Conservation (phyloP, 2,329 filamentous ascomycete species). For the Fusarium setosum region DNA sequence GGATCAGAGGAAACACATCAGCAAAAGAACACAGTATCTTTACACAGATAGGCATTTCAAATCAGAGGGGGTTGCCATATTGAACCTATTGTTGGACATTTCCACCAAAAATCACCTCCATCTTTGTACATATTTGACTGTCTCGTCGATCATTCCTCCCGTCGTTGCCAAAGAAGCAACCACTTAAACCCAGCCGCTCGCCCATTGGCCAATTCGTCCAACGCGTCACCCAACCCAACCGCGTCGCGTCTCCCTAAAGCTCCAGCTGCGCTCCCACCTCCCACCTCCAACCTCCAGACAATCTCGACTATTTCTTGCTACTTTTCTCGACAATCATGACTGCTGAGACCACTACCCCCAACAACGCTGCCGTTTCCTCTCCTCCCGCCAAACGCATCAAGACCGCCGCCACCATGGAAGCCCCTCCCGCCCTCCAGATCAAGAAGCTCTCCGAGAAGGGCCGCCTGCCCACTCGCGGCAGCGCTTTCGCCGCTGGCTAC, state of each 20-base stretch:
- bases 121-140: no score
- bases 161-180: conserved; percentile 28
- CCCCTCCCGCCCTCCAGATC: conserved; percentile 76
- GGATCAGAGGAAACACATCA: no score
- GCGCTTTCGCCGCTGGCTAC: conserved; percentile 90
- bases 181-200: conserved; percentile 26
- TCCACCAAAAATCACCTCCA: no score
- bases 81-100: no score
- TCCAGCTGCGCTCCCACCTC: conserved; percentile 9
- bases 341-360: conserved; percentile 47
- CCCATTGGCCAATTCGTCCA: conserved; percentile 45
- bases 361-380: conserved; percentile 68
- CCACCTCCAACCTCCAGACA: conserved; percentile 6
- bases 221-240: conserved; percentile 37
- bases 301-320: conserved; percentile 37
- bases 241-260: conserved; percentile 45
- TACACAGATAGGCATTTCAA: neutral
- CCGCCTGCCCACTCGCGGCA: conserved; percentile 88
- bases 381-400: conserved; percentile 86
- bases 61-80: no score
- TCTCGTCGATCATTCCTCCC: neutral
- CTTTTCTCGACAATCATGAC: conserved; percentile 28
- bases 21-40: neutral
- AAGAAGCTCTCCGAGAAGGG: conserved; percentile 88
- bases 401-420: conserved; percentile 59